phyloP scores from a whole-genome alignment of 1,139 yeast species.

The Yamadazyma friedrichii region DNA sequence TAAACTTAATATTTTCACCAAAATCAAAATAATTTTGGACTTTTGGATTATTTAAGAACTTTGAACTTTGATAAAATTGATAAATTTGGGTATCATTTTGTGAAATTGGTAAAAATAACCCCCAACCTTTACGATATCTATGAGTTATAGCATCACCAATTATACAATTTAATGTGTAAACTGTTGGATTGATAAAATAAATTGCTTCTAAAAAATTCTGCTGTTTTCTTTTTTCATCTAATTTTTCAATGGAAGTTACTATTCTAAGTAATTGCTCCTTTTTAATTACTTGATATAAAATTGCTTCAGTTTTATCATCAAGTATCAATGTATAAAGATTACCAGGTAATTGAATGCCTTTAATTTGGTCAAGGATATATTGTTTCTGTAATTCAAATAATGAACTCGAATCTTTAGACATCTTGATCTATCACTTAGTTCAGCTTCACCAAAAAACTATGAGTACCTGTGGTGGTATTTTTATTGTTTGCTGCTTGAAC shows the following conservation, averaged over 20 bases:
- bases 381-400: conserved; percentile 31
- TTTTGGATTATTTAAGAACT: conserved; percentile 32
- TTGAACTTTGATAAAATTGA: conserved; percentile 25
- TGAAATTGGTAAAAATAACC: conserved; percentile 34
- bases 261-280: conserved; percentile 40
- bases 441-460: too few relatives aligned
- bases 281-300: conserved; percentile 33
- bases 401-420: conserved; percentile 24
- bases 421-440: not conserved
- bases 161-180: conserved; percentile 41
- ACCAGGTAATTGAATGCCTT: conserved; percentile 32
- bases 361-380: conserved; percentile 36
- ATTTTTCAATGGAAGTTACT: conserved; percentile 41
- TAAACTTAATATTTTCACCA: conserved; percentile 26
- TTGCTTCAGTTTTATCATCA: conserved; percentile 36
- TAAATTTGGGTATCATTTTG: conserved; percentile 24
- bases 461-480: too few relatives aligned
- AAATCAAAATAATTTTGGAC: conserved; percentile 30
- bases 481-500: too few relatives aligned
- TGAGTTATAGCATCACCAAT: conserved; percentile 40
- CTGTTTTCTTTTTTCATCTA: conserved; percentile 35
- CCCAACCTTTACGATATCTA: conserved; percentile 40
- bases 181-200: conserved; percentile 37
- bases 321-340: conserved; percentile 38
- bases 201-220: conserved; percentile 43